Evolutionary conservation across 2,329 filamentous ascomycete genomes (phyloP).

Genomic region (Zasmidium cellare): DNA sequence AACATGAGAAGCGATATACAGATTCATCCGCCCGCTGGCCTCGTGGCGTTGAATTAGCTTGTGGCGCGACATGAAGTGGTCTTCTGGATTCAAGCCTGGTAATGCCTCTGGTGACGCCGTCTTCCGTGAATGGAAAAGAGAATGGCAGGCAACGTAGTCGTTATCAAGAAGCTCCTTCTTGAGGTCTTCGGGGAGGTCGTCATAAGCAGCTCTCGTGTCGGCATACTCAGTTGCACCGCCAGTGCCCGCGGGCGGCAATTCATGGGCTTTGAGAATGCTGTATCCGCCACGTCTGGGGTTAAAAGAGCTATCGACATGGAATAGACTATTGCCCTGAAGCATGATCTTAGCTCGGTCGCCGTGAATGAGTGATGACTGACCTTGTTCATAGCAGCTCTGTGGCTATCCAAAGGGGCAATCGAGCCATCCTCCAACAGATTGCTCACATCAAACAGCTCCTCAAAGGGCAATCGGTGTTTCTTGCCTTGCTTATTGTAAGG

Average conservation of each 20-base stretch:
- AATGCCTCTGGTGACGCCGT: slow-evolving; percentile 53
- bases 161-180: slow-evolving; percentile 38
- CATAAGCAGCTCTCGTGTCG: slow-evolving; percentile 54
- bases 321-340: slow-evolving; percentile 43
- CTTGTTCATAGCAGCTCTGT: slow-evolving; percentile 37
- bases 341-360: not conserved
- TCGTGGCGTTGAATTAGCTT: slow-evolving; percentile 54
- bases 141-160: slow-evolving; percentile 52
- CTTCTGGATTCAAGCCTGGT: slow-evolving; percentile 43
- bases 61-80: slow-evolving; percentile 46
- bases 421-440: slow-evolving; percentile 54
- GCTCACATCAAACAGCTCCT: slow-evolving; percentile 59
- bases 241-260: slow-evolving; percentile 48
- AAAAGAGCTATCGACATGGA: slow-evolving; percentile 58
- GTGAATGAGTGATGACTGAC: slow-evolving; percentile 1
- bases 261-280: slow-evolving; percentile 53
- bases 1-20: slow-evolving; percentile 56
- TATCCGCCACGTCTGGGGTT: slow-evolving; percentile 56
- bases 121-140: slow-evolving; percentile 56
- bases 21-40: slow-evolving; percentile 51
- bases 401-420: slow-evolving; percentile 43
- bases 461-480: slow-evolving; percentile 48
- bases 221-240: slow-evolving; percentile 57
- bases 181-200: slow-evolving; percentile 43
- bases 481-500: slow-evolving; percentile 51